These are phyloP conservation scores for Aegilops longissima DNA, from an alignment of 176 grass and related monocot genomes.

Conservation along the genomic window DNA sequence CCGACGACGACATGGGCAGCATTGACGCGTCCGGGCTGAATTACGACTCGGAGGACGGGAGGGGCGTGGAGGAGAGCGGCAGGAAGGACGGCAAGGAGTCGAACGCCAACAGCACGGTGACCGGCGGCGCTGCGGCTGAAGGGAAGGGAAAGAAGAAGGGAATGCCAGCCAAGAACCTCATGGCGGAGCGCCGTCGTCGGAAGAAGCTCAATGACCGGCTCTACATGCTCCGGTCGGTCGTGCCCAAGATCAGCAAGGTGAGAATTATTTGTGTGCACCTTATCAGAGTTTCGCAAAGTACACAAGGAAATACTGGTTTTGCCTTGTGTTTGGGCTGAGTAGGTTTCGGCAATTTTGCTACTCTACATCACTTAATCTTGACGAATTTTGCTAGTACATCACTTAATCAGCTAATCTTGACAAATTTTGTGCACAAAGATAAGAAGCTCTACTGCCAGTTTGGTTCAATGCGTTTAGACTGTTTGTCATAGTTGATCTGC, in stretches of 20 bases:
- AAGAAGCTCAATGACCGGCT: constrained; percentile 99
- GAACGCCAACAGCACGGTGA: constrained; percentile 77
- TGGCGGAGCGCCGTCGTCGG: constrained; percentile 92
- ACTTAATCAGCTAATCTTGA: neutral
- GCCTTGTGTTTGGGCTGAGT: neutral
- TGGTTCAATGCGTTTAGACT: no score
- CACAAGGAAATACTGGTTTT: neutral
- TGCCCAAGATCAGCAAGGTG: constrained; percentile 99
- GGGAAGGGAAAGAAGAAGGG: constrained; percentile 92
- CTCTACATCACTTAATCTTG: neutral
- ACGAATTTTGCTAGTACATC: neutral
- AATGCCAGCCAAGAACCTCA: constrained; percentile 96
- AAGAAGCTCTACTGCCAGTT: no score
- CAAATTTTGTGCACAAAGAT: neutral
- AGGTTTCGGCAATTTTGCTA: neutral
- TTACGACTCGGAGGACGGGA: constrained; percentile 83
- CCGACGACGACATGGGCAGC: constrained; percentile 68
- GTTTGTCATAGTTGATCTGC: no score
- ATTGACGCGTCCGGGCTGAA: constrained; percentile 84
- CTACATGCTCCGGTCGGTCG: constrained; percentile 97
- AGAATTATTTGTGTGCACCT: constrained; percentile 29
- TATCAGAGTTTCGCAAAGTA: neutral
- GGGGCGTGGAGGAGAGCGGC: constrained; percentile 54
- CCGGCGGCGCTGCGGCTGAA: constrained; percentile 43
- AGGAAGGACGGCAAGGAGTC: constrained; percentile 70